Evolutionary conservation across 495 filamentous ascomycete genomes (phyloP), one percentile per base, ranked within the genome.

Genomic region (Baudoinia panamericana): DNA sequence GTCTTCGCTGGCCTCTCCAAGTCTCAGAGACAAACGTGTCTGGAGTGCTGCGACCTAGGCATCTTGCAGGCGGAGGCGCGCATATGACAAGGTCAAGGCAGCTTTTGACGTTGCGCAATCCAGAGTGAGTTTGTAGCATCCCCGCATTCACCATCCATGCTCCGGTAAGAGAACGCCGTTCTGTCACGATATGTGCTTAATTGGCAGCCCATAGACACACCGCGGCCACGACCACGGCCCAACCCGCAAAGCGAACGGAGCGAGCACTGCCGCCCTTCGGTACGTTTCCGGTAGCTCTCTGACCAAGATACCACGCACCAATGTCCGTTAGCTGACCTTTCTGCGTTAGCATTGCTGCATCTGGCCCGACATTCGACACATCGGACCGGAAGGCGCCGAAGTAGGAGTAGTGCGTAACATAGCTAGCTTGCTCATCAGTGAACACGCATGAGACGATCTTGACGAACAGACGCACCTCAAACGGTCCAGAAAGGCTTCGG

Each of bases 221-320:
- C n/a, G n/a, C n/a, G n/a, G n/a, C 3, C 2, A 39, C 42, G 9
- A 39, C 27, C 10, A 36, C 26, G 10, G 30, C 32, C 42, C 33
- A 45, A 4, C 42, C 42, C 4, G 42, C 32, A 31, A 45, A 45
- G 10, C 16, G 23, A 5, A 34, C 26, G 4, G 31, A 20, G 16
- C 31, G 42, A 2, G 33, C 23, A 3, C 31, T 30, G 22, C 13
- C 46, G 30, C 46, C 37, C 21, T 48, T 48, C 11, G 60, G 62
- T n/a, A 44, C 39, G 22, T 60, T 56, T 8, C 69, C 71, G 9
- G 73, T 72, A 2, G 58, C 67, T 16, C 48, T 48, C 5, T 67
- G 59, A 17, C 78, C 80, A 5, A 83, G 55, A 52, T 83, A 84
- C 80, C 78, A 82, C 7, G 63, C 63, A n/a, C 80, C 80, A 40